These are phyloP conservation scores for Pholiota molesta DNA, from an alignment of 768 basidiomycete species.

Conservation along the genomic window DNA sequence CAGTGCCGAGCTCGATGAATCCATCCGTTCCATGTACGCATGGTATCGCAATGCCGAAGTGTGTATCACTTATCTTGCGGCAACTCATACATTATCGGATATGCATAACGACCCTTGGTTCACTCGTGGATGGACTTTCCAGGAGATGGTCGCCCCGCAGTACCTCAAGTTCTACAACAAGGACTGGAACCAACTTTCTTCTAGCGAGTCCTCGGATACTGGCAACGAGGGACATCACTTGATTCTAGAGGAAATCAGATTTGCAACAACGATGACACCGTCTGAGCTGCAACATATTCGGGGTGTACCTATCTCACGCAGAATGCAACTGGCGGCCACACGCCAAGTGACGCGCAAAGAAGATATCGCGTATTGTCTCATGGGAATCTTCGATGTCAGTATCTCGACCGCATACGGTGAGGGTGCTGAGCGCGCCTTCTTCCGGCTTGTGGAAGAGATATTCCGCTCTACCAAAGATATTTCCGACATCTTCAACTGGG, in stretches of 20 bases:
- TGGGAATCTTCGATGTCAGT: slow-evolving; percentile 3
- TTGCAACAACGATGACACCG: neutral
- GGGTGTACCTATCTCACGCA: neutral
- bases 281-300: neutral
- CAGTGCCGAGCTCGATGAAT: slow-evolving; percentile 7
- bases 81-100: neutral
- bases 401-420: slow-evolving; percentile 7
- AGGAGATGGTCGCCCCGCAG: neutral
- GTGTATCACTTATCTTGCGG: slow-evolving; percentile 3
- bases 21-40: slow-evolving; percentile 8
- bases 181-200: neutral
- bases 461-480: neutral
- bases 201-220: neutral
- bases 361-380: slow-evolving; percentile 2
- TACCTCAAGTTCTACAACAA: neutral
- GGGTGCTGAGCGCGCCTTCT: slow-evolving; percentile 3
- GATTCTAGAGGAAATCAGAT: neutral
- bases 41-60: neutral
- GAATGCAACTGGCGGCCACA: neutral
- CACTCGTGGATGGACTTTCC: slow-evolving; percentile 6
- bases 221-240: neutral
- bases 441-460: slow-evolving; percentile 1
- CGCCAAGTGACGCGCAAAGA: slow-evolving; percentile 2
- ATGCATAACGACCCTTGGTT: slow-evolving; percentile 4
- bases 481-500: slow-evolving; percentile 3